These are phyloP conservation scores for Salix caprea DNA, from an alignment of 345 rosid genomes.

Conservation along the genomic window DNA sequence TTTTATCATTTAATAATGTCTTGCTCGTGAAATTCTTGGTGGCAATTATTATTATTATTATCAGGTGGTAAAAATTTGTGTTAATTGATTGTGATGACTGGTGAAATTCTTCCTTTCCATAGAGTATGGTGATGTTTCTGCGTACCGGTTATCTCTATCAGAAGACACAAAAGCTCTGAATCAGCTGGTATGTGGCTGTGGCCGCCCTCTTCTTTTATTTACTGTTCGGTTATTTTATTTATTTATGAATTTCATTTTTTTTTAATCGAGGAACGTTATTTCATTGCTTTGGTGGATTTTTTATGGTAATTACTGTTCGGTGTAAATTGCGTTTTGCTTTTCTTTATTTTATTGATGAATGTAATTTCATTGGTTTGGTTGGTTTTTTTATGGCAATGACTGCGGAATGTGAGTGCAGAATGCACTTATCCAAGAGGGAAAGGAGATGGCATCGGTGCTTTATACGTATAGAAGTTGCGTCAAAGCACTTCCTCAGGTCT, in stretches of 20 bases:
- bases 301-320: background rate
- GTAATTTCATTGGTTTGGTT: background rate
- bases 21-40: background rate
- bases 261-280: no score
- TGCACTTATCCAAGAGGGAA: constrained; percentile 86
- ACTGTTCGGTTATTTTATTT: no score
- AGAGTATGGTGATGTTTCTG: constrained; percentile 93
- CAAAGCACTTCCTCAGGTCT: constrained; percentile 98
- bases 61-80: no score
- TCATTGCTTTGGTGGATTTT: no score
- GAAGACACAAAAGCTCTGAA: constrained; percentile 98
- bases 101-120: constrained; percentile 13
- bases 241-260: no score
- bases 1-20: background rate
- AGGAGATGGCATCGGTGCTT: constrained; percentile 95
- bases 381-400: constrained; percentile 1
- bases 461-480: constrained; percentile 97
- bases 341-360: background rate
- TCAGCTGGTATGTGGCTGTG: constrained; percentile 62
- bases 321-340: background rate
- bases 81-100: no score
- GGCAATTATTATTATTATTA: background rate
- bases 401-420: constrained; percentile 46
- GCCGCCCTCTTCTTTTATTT: background rate
- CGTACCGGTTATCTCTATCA: constrained; percentile 82